Evolutionary conservation across 2,329 filamentous ascomycete species (phyloP).

Genomic region (Leptographium galeiforme): DNA sequence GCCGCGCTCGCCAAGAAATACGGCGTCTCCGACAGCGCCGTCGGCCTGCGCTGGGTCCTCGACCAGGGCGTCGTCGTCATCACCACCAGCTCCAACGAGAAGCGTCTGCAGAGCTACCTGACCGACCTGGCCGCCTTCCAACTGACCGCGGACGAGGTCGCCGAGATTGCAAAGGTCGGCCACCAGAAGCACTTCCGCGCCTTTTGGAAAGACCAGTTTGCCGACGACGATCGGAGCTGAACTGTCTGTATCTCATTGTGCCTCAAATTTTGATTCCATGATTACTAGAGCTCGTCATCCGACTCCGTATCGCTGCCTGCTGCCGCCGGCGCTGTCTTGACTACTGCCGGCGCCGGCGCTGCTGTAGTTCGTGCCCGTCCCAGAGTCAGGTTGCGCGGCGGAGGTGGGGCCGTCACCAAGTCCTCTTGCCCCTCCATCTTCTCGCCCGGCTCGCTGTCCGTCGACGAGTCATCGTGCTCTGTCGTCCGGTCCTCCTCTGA

Average conservation of each 20-base stretch:
- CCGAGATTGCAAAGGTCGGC: conserved; percentile 41
- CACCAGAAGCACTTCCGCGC: conserved; percentile 46
- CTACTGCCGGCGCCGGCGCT: conserved; percentile 2
- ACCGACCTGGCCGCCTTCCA: conserved; percentile 39
- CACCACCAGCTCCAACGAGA: conserved; percentile 46
- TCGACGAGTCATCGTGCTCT: conserved; percentile 27
- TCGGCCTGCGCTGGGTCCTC: conserved; percentile 45
- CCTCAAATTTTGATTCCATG: conserved; percentile 16
- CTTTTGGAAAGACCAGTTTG: conserved; percentile 44
- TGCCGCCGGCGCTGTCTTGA: conserved; percentile 10
- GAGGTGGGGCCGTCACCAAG: conserved; percentile 15
- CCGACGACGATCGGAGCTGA: conserved; percentile 29
- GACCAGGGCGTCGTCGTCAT: conserved; percentile 46
- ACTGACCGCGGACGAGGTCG: conserved; percentile 44
- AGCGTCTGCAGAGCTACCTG: conserved; percentile 43
- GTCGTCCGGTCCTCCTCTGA: conserved; percentile 14
- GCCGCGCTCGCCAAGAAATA: conserved; percentile 42
- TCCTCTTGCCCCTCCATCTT: conserved; percentile 10
- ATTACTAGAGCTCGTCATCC: conserved; percentile 33
- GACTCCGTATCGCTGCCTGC: conserved; percentile 36
- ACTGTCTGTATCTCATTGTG: neutral
- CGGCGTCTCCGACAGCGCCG: conserved; percentile 38
- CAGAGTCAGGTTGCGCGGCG: conserved; percentile 13
- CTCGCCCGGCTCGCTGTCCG: conserved; percentile 27
- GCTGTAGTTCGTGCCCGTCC: neutral